Percentiles rank a stretch among this genome's conserved stretches.
Conservation (phyloP, 257 asterid species). For the Solanum pinnatisectum region DNA sequence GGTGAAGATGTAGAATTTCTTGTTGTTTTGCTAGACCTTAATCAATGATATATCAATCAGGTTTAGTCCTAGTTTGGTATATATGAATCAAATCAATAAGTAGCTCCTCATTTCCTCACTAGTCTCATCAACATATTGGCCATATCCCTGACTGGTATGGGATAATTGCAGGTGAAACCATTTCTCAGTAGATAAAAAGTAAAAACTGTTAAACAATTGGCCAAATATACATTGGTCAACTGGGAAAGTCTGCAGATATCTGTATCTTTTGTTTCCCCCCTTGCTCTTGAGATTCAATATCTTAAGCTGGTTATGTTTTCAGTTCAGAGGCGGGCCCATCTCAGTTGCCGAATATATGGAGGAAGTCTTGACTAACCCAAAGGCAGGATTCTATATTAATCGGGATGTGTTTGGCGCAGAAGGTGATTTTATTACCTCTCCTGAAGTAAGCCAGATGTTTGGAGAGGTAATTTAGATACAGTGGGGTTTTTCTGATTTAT, state of each 20-base stretch:
- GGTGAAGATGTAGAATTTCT: background rate
- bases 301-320: slow-evolving; percentile 1
- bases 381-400: slow-evolving; percentile 78
- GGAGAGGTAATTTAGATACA: slow-evolving; percentile 61
- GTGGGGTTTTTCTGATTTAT: background rate
- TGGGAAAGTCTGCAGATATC: background rate
- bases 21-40: background rate
- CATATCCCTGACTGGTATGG: background rate
- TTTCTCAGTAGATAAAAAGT: background rate
- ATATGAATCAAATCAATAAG: background rate
- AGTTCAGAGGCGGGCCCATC: slow-evolving; percentile 99
- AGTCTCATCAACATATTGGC: background rate
- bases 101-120: background rate
- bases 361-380: slow-evolving; percentile 92
- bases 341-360: slow-evolving; percentile 96
- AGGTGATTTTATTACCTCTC: slow-evolving; percentile 95
- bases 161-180: background rate
- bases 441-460: slow-evolving; percentile 99
- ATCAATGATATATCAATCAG: background rate
- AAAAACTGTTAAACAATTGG: background rate
- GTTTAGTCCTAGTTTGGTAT: background rate
- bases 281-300: background rate
- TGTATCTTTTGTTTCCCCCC: background rate
- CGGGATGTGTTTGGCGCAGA: slow-evolving; percentile 90
- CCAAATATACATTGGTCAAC: background rate